phyloP scores from a whole-genome alignment of 805 yeast species.

The Metschnikowia orientalis region DNA sequence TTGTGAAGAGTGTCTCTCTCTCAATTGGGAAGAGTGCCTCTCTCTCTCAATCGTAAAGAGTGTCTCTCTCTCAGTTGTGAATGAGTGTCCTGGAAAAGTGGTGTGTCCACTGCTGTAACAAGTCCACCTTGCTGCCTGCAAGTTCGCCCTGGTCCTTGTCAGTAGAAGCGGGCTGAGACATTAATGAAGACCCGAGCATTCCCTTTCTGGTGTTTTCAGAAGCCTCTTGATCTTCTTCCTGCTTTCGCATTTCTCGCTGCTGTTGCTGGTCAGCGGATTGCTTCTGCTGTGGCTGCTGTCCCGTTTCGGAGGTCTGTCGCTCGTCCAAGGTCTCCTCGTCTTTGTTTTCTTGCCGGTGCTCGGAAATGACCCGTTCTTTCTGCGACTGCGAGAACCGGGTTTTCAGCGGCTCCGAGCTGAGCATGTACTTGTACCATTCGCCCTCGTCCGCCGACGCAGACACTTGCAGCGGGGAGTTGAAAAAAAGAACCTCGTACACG shows the following conservation, averaged over 20 bases:
- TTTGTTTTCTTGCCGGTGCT: slow-evolving; percentile 13
- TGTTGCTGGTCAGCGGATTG: too few relatives aligned
- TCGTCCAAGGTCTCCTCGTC: too few relatives aligned
- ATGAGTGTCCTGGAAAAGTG: slow-evolving; percentile 4
- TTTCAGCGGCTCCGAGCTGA: slow-evolving; percentile 27
- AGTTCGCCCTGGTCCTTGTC: not conserved
- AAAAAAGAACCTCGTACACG: slow-evolving; percentile 11
- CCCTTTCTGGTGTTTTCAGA: slow-evolving; percentile 10
- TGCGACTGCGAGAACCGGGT: slow-evolving; percentile 25
- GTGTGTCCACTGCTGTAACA: slow-evolving; percentile 13
- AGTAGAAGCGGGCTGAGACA: slow-evolving; percentile 1
- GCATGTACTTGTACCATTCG: slow-evolving; percentile 20
- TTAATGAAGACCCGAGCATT: slow-evolving; percentile 9
- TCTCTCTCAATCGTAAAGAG: too few relatives aligned
- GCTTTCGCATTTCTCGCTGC: slow-evolving; percentile 2
- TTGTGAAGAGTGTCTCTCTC: not conserved
- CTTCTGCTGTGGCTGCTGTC: too few relatives aligned
- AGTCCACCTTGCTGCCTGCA: slow-evolving; percentile 5
- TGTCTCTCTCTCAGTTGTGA: too few relatives aligned
- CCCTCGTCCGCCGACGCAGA: slow-evolving; percentile 10
- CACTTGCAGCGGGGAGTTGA: slow-evolving; percentile 5
- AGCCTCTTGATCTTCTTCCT: slow-evolving; percentile 20
- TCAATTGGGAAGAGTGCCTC: too few relatives aligned
- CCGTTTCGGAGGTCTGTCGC: too few relatives aligned
- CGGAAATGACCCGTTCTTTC: slow-evolving; percentile 11